Base-by-base conservation (phyloP, 2,329 filamentous ascomycete genomes). In the Pseudogymnoascus sp. region DNA sequence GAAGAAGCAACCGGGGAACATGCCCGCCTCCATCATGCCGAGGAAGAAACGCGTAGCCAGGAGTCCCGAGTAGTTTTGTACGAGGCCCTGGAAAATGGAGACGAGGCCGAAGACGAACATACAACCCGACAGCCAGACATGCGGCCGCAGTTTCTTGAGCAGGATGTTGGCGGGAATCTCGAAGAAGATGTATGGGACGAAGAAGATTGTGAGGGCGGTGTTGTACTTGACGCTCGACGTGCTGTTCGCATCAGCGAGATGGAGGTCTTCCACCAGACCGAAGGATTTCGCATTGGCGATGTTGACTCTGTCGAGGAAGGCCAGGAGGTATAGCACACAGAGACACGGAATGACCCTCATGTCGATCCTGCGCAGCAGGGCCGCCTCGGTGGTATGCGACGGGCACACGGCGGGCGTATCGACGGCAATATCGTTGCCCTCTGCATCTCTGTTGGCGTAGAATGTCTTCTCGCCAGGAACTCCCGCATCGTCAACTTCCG, bases 11-110 rank as follows among this genome's bases (percentile, higher is more conserved):
- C 87, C 88, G 1, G 88, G 88, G 67, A 90, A 90, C 81, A 92
- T 90, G 74, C 87, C 88, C 4, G 86, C 84, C 76, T 91, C 87
- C 64, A 87, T 88, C 0, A 90, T 27, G 4, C 92, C 92, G 0
- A 97, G 81, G 73, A 97, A 93, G 79, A 96, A 96, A 35, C 91
- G 84, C 2, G 90, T 91, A 0, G 86, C 81, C 59, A 96, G 80
- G 13, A 97, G 78, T 1, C 91, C 91, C 41, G 80, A 77, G 68
- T 92, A 97, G 71, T 84, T 95, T n/a, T 68, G 64, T 0, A 73
- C 72, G 1, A 74, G 67, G 6, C 72, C 73, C 62, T 74, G 71
- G 60, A 69, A 72, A 35, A 74, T 68, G 2, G 67, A 68, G 1
- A 71, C 65, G 2, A 74, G 9, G 4, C 73, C 73, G 96, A 97